These are phyloP conservation scores for Dicorynia guianensis DNA, from an alignment of 306 rosid genomes.

Conservation along the genomic window DNA sequence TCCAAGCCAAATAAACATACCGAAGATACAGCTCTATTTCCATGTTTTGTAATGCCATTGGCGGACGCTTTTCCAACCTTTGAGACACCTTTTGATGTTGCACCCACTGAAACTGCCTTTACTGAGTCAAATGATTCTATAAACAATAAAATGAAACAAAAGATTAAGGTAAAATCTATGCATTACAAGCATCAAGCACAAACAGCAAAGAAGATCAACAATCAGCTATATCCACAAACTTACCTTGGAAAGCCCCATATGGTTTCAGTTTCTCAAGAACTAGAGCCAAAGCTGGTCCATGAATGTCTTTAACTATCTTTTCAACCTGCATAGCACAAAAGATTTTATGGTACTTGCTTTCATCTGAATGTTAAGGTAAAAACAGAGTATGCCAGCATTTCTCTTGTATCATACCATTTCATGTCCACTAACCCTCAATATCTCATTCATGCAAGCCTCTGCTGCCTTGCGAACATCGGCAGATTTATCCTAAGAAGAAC, in stretches of 20 bases:
- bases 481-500: constrained; percentile 82
- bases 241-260: constrained; percentile 72
- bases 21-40: constrained; percentile 70
- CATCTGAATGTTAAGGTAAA: constrained; percentile 31
- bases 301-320: constrained; percentile 75
- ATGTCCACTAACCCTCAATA: constrained; percentile 84
- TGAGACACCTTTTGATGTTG: constrained; percentile 64
- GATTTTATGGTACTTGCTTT: constrained; percentile 27
- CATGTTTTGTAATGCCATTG: constrained; percentile 83
- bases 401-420: constrained; percentile 65
- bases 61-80: constrained; percentile 76
- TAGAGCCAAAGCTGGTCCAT: constrained; percentile 81
- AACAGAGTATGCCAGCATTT: constrained; percentile 1
- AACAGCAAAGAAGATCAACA: constrained; percentile 27
- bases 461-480: constrained; percentile 99
- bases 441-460: constrained; percentile 84
- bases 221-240: constrained; percentile 22
- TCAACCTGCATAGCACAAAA: constrained; percentile 65
- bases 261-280: constrained; percentile 84
- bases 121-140: constrained; percentile 71
- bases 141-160: constrained; percentile 3
- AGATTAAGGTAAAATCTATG: background rate
- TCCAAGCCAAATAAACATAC: constrained; percentile 50
- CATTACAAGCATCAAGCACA: constrained; percentile 32
- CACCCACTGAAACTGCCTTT: constrained; percentile 61